These are phyloP conservation scores for Alternaria alternata DNA, from an alignment of 2,329 filamentous ascomycete genomes.

Conservation along the genomic window DNA sequence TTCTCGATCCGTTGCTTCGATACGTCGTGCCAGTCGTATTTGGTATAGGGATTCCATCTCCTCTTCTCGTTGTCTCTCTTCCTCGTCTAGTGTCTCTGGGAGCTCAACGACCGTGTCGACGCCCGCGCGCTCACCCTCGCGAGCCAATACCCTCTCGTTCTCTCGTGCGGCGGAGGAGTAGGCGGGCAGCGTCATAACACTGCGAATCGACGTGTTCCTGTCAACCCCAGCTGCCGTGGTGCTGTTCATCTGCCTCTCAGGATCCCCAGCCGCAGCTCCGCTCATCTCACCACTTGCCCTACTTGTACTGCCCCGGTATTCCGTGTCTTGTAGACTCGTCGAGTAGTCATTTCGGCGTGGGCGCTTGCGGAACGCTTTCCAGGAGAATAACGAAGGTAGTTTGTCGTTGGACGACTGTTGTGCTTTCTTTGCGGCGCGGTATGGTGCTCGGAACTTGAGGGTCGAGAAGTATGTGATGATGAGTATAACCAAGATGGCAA, in stretches of 20 bases:
- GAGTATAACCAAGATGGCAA: constrained; percentile 44
- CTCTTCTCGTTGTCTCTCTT: constrained; percentile 79
- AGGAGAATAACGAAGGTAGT: constrained; percentile 45
- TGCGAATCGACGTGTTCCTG: constrained; percentile 84
- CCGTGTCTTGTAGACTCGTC: constrained; percentile 45
- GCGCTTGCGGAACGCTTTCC: constrained; percentile 36
- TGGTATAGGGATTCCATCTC: constrained; percentile 95
- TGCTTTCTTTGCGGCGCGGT: constrained; percentile 17
- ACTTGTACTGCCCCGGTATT: constrained; percentile 33
- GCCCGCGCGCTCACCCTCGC: constrained; percentile 89
- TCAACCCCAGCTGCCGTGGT: constrained; percentile 64
- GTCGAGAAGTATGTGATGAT: constrained; percentile 42
- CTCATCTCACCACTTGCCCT: constrained; percentile 42
- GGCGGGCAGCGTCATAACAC: constrained; percentile 90
- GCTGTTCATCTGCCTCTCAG: constrained; percentile 37
- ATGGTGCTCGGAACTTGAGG: constrained; percentile 31
- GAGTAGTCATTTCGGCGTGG: constrained; percentile 45
- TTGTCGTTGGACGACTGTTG: constrained; percentile 31
- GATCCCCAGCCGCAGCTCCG: constrained; percentile 31
- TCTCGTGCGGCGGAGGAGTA: constrained; percentile 78
- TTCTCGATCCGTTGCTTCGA: constrained; percentile 79
- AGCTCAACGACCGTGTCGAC: constrained; percentile 91
- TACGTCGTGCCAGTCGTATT: constrained; percentile 79
- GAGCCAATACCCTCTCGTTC: constrained; percentile 81
- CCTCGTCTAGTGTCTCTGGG: constrained; percentile 79